A percentile compares a stretch with the other conserved stretches of the same genome.
phyloP scores from a whole-genome alignment of 1,139 yeast species.

The Arxiozyma telluris region DNA sequence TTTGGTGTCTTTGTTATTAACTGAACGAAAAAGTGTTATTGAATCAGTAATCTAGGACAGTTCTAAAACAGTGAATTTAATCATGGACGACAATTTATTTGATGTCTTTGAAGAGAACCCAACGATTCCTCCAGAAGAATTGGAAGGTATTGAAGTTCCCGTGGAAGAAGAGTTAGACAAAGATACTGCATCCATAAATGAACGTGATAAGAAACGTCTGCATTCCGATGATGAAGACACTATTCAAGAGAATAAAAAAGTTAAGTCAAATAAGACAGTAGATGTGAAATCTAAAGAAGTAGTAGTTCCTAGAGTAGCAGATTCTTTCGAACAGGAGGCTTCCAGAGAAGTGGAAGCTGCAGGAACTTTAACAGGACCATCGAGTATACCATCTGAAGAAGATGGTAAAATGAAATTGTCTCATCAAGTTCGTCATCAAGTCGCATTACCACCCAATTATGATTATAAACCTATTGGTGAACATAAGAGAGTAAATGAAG shows the following conservation, averaged over 20 bases:
- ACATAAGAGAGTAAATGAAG: conserved; percentile 65
- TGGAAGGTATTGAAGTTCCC: conserved; percentile 15
- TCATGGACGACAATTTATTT: conserved; percentile 42
- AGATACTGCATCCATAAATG: conserved; percentile 11
- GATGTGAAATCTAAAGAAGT: conserved; percentile 33
- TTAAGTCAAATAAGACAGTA: conserved; percentile 23
- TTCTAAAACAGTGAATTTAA: neutral
- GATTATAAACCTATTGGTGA: conserved; percentile 82
- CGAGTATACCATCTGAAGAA: conserved; percentile 28
- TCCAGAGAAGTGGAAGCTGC: conserved; percentile 79
- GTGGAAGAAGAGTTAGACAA: conserved; percentile 11
- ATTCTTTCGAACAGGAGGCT: conserved; percentile 84
- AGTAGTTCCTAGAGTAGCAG: conserved; percentile 67
- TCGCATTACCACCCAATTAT: conserved; percentile 87
- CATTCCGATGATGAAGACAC: conserved; percentile 8
- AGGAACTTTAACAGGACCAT: conserved; percentile 47
- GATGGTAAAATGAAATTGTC: conserved; percentile 60
- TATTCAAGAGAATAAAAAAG: conserved; percentile 15
- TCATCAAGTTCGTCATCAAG: conserved; percentile 96
- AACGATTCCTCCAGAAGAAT: conserved; percentile 31
- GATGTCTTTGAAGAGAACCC: conserved; percentile 58
- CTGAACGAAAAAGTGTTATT: neutral
- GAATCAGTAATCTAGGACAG: neutral
- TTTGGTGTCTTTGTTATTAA: too few relatives aligned
- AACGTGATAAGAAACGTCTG: conserved; percentile 9